phyloP scores from a whole-genome alignment of 1,284 basidiomycete species.

The Melanopsichium pennsylvanicum region DNA sequence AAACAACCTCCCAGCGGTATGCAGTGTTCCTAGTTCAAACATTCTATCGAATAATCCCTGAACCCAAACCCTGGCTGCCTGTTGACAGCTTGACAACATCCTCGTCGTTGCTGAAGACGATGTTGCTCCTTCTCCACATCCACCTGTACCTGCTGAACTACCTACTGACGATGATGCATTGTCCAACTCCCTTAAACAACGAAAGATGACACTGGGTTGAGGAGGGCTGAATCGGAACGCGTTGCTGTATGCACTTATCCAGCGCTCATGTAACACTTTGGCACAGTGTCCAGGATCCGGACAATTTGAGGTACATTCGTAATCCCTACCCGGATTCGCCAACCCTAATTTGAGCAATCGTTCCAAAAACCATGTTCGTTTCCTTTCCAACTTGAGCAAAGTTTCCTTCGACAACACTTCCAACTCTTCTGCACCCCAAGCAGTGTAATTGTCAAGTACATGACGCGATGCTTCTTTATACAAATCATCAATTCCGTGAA shows the following conservation, averaged over 20 bases:
- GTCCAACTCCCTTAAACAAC: constrained; percentile 48
- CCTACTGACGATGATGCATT: not conserved
- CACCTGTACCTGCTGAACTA: no score
- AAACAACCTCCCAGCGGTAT: constrained; percentile 24
- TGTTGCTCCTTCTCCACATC: no score
- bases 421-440: constrained; percentile 48
- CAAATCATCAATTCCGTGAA: constrained; percentile 39
- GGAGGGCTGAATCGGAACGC: constrained; percentile 88
- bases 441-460: constrained; percentile 51
- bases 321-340: constrained; percentile 84
- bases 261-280: constrained; percentile 88
- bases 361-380: constrained; percentile 71
- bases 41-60: constrained; percentile 50
- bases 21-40: constrained; percentile 35
- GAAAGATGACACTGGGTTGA: constrained; percentile 68
- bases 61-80: constrained; percentile 36
- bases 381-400: constrained; percentile 52
- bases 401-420: constrained; percentile 31
- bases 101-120: no score
- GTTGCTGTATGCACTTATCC: constrained; percentile 84
- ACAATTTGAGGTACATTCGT: constrained; percentile 77
- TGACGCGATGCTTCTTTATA: constrained; percentile 52
- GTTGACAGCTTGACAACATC: constrained; percentile 36
- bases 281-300: constrained; percentile 82
- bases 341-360: constrained; percentile 88